A percentile compares a stretch with the other conserved stretches of the same genome.
These are phyloP conservation scores for Millerozyma acaciae DNA, from an alignment of 805 yeast genomes.

Conservation along the genomic window DNA sequence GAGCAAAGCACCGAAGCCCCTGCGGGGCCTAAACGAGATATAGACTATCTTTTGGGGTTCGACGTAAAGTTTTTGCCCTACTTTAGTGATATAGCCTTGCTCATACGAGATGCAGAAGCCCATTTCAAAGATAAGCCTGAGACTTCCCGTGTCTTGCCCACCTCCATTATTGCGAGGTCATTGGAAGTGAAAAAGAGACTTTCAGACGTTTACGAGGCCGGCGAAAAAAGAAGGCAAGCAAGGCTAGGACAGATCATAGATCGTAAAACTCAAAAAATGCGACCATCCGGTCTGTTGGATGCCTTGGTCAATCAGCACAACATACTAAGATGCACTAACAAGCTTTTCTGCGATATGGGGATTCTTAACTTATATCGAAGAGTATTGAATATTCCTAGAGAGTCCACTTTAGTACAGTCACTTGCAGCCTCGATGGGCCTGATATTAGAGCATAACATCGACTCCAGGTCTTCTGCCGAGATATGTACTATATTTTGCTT, in stretches of 20 bases:
- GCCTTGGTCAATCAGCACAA: constrained; percentile 25
- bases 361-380: constrained; percentile 55
- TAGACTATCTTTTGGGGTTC: constrained; percentile 64
- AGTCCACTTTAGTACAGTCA: constrained; percentile 46
- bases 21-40: constrained; percentile 33
- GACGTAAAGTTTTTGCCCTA: constrained; percentile 59
- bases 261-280: constrained; percentile 5
- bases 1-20: constrained; percentile 16
- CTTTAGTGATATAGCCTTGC: constrained; percentile 45
- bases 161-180: constrained; percentile 18
- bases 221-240: constrained; percentile 24
- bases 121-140: constrained; percentile 10
- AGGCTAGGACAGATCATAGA: constrained; percentile 18
- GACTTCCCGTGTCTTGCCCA: constrained; percentile 12
- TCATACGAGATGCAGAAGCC: constrained; percentile 22
- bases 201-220: constrained; percentile 16
- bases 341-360: constrained; percentile 50
- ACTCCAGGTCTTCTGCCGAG: constrained; percentile 47
- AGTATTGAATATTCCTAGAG: constrained; percentile 45
- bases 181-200: constrained; percentile 25
- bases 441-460: constrained; percentile 36
- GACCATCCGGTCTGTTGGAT: constrained; percentile 1
- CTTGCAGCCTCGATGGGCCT: constrained; percentile 39
- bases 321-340: constrained; percentile 46
- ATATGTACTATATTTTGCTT: constrained; percentile 53